Conservation (phyloP, 2,329 filamentous ascomycete species). For the Beauveria caledonica region DNA sequence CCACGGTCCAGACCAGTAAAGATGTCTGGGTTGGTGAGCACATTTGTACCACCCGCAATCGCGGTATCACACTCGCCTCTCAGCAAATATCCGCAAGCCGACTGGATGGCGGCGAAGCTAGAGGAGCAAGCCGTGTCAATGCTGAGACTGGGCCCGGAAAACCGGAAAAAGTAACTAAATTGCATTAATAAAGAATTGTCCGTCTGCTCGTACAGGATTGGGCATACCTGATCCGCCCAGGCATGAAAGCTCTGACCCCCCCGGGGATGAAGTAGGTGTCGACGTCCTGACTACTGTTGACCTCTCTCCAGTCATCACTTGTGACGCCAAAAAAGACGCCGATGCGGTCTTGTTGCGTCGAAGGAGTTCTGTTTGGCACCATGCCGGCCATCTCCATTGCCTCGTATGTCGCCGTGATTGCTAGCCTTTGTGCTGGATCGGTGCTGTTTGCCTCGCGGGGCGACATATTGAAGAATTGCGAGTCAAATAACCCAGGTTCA, state of each 20-base stretch:
- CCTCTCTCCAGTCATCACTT: slow-evolving; percentile 72
- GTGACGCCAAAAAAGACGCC: slow-evolving; percentile 71
- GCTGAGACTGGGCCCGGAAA: slow-evolving; percentile 37
- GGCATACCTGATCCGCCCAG: slow-evolving; percentile 44
- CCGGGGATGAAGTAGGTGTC: slow-evolving; percentile 48
- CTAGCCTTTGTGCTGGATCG: slow-evolving; percentile 66
- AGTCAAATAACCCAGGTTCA: slow-evolving; percentile 63
- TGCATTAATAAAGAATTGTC: not conserved
- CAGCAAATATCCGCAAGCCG: slow-evolving; percentile 43
- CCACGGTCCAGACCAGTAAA: slow-evolving; percentile 67
- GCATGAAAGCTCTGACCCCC: slow-evolving; percentile 39
- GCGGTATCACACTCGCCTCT: slow-evolving; percentile 72
- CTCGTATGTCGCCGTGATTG: slow-evolving; percentile 47
- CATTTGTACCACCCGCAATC: slow-evolving; percentile 65
- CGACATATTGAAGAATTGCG: slow-evolving; percentile 73
- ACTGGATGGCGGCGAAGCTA: slow-evolving; percentile 23
- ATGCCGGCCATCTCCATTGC: slow-evolving; percentile 68
- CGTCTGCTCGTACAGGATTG: not conserved
- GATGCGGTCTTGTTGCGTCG: slow-evolving; percentile 48
- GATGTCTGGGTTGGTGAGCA: slow-evolving; percentile 71
- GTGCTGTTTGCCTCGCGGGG: slow-evolving; percentile 58
- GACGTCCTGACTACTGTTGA: slow-evolving; percentile 63
- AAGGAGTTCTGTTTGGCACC: slow-evolving; percentile 55
- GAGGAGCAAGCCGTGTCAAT: slow-evolving; percentile 30
- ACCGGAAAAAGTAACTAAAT: slow-evolving; percentile 48